phyloP scores from a whole-genome alignment of 2,329 filamentous ascomycete species.

The Aureobasidium subglaciale region DNA sequence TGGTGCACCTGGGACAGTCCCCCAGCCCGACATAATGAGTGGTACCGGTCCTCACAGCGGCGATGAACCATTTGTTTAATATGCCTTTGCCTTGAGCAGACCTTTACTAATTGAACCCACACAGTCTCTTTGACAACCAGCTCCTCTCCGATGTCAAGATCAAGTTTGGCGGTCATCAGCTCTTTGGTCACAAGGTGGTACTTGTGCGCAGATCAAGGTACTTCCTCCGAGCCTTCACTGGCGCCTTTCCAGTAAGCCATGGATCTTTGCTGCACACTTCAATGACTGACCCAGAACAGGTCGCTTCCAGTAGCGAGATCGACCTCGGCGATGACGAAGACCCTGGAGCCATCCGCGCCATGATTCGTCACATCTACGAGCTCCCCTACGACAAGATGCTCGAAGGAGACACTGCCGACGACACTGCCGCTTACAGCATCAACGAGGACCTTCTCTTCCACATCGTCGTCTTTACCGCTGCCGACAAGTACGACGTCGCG shows the following conservation, averaged over 20 bases:
- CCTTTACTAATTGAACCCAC: not conserved
- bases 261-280: too few relatives aligned
- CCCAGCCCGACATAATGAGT: too few relatives aligned
- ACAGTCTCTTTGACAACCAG: not conserved
- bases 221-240: not conserved
- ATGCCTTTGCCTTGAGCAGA: too few relatives aligned
- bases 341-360: not conserved
- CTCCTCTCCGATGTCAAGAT: not conserved
- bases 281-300: not conserved
- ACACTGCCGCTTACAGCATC: not conserved
- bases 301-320: not conserved
- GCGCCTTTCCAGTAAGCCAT: not conserved
- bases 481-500: conserved; percentile 19
- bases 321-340: conserved; percentile 6
- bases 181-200: not conserved
- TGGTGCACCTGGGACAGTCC: too few relatives aligned
- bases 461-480: conserved; percentile 15
- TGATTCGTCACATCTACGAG: conserved; percentile 10
- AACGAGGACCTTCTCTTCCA: conserved; percentile 6
- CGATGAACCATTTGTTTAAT: too few relatives aligned
- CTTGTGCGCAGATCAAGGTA: not conserved
- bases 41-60: too few relatives aligned
- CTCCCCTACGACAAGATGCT: conserved; percentile 3
- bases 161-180: not conserved
- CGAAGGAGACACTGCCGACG: not conserved